Conservation (phyloP, 768 basidiomycete genomes). For the Russula earlei region DNA sequence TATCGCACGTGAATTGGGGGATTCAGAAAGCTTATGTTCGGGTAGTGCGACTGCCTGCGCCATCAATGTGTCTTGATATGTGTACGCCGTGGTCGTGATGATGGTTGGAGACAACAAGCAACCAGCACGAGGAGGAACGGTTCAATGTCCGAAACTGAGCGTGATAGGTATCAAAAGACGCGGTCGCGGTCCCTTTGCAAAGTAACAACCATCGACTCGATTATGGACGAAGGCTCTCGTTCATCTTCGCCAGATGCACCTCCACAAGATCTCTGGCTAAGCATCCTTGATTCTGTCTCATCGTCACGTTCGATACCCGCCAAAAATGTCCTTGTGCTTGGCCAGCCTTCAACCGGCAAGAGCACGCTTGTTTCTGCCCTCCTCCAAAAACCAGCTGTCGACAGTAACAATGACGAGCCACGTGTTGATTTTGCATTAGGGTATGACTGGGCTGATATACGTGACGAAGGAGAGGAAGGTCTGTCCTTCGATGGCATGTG, state of each 20-base stretch:
- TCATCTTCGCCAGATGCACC: slow-evolving; percentile 64
- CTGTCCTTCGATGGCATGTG: slow-evolving; percentile 22
- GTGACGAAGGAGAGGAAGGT: slow-evolving; percentile 95
- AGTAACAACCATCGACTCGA: neutral
- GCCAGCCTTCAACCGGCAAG: slow-evolving; percentile 71
- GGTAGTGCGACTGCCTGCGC: slow-evolving; percentile 42
- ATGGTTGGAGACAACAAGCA: neutral
- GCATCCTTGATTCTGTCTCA: slow-evolving; percentile 83
- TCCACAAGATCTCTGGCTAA: slow-evolving; percentile 83
- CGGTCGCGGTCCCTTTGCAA: neutral
- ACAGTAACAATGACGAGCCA: slow-evolving; percentile 49
- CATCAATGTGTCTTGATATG: slow-evolving; percentile 27
- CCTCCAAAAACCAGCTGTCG: slow-evolving; percentile 52
- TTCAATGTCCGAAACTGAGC: slow-evolving; percentile 2
- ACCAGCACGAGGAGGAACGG: neutral
- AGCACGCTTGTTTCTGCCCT: slow-evolving; percentile 63
- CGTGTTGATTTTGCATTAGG: slow-evolving; percentile 76
- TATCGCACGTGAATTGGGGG: slow-evolving; percentile 60
- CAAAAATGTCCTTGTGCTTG: slow-evolving; percentile 81
- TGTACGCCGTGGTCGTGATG: neutral
- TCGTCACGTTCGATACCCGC: slow-evolving; percentile 72
- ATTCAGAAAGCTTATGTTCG: slow-evolving; percentile 56
- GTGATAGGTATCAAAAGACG: too few species aligned
- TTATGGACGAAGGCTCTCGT: slow-evolving; percentile 33
- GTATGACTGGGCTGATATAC: slow-evolving; percentile 85